These are phyloP conservation scores for Alternaria ethzedia DNA, from an alignment of 2,329 filamentous ascomycete genomes.

Conservation along the genomic window DNA sequence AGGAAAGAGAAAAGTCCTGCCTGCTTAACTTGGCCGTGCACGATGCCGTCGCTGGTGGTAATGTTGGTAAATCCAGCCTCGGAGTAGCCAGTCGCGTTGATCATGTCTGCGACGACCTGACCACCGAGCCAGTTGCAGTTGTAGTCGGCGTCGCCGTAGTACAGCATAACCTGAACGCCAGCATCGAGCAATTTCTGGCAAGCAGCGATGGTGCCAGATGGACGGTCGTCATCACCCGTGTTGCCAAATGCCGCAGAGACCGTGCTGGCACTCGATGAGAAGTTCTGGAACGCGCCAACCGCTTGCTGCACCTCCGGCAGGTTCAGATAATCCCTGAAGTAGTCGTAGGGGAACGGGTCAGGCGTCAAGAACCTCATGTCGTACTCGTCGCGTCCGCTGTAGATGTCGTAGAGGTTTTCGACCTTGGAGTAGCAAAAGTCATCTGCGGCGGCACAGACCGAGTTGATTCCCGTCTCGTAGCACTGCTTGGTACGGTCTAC, in stretches of 20 bases:
- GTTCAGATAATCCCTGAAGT: conserved; percentile 66
- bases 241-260: conserved; percentile 54
- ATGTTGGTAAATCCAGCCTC: conserved; percentile 58
- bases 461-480: conserved; percentile 58
- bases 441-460: conserved; percentile 62
- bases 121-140: conserved; percentile 58
- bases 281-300: conserved; percentile 67
- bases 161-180: conserved; percentile 52
- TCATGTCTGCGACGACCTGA: conserved; percentile 49
- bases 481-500: conserved; percentile 64
- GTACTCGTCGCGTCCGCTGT: conserved; percentile 63
- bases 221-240: conserved; percentile 59
- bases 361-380: conserved; percentile 63
- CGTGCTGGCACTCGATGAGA: conserved; percentile 54
- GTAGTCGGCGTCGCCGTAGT: conserved; percentile 58
- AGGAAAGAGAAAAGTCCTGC: conserved; percentile 58
- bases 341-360: conserved; percentile 64
- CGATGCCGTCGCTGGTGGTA: conserved; percentile 51
- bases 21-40: conserved; percentile 62
- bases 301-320: conserved; percentile 60
- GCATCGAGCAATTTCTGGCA: conserved; percentile 48
- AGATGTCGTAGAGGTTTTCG: conserved; percentile 59
- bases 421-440: conserved; percentile 62
- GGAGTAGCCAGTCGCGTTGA: conserved; percentile 51
- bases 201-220: conserved; percentile 52